Base-by-base conservation (phyloP, 352 stramenopile genomes). In the Blastocystis sp. region DNA sequence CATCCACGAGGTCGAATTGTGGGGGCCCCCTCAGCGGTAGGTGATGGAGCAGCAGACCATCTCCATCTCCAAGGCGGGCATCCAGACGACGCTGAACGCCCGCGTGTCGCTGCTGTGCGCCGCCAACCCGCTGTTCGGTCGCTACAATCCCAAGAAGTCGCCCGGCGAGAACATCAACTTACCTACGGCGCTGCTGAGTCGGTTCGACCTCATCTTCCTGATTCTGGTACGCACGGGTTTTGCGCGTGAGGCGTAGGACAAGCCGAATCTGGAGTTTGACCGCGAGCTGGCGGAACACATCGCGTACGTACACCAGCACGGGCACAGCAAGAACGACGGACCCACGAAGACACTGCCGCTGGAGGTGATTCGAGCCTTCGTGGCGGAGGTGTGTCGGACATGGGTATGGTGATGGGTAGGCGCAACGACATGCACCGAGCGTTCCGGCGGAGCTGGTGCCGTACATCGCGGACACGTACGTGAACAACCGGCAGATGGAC, bases 151-250 rank as follows among this genome's bases (percentile, higher is more conserved):
- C 1, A 95, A 94, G 84, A 93, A 98, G 80, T 97, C 93, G 43
- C 96, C 99, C 43, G 95, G 98, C 48, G 95, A 99, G 82, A 99
- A 99, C 90, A 96, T 99, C 76, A 95, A 98, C 90, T 94, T 99
- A 61, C 92, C 97, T 19, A 96, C 96, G 1, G 98, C 97, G 28
- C 92, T 99, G 42, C 91, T 99, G 3, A 98, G 94, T 88, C 94
- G 97, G 59, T 99, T 99, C 89, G 97, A 99, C 91, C 93, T 99
- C 74, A 99, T 99, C 89, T 99, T 99, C 90, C 92, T 99, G 24
- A 98, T 99, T 89, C 92, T 99, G 48, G 28, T 34, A 0, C 28
- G 28, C 28, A 34, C 28, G 28, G 28, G 28, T 34, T 34, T 34
- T 34, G 28, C 28, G 0, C 28, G 28, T 34, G 28, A 34, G 28